These are phyloP conservation scores for Kwoniella pini DNA, from an alignment of 768 basidiomycete genomes.

Conservation along the genomic window DNA sequence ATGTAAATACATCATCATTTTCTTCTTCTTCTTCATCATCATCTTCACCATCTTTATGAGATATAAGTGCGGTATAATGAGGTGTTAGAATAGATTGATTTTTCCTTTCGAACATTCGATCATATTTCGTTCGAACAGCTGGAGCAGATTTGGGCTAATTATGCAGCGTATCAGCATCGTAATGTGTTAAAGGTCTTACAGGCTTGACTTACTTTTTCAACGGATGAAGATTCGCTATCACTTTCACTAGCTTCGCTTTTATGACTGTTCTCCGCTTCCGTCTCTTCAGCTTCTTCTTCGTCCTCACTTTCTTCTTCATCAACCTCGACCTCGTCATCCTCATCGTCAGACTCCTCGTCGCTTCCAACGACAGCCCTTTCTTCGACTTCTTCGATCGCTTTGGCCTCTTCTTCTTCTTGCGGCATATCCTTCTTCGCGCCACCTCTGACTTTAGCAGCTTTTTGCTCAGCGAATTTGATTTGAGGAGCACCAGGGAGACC, in stretches of 20 bases:
- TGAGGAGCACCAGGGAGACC: slow-evolving; percentile 93
- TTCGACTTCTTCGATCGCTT: slow-evolving; percentile 20
- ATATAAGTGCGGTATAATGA: slow-evolving; percentile 85
- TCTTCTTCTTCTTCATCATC: slow-evolving; percentile 54
- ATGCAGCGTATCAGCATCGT: background rate
- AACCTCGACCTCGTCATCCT: slow-evolving; percentile 24
- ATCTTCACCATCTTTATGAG: slow-evolving; percentile 60
- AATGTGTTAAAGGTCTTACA: background rate
- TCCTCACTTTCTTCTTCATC: slow-evolving; percentile 24
- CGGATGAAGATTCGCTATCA: slow-evolving; percentile 13
- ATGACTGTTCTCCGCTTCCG: slow-evolving; percentile 20
- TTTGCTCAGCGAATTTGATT: slow-evolving; percentile 75
- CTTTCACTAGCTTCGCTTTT: slow-evolving; percentile 5
- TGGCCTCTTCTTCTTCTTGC: slow-evolving; percentile 28
- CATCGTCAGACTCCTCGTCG: slow-evolving; percentile 38
- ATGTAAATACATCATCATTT: slow-evolving; percentile 77
- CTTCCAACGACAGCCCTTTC: slow-evolving; percentile 17
- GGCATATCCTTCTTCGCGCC: slow-evolving; percentile 40
- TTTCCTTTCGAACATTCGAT: slow-evolving; percentile 95
- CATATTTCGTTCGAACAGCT: slow-evolving; percentile 80
- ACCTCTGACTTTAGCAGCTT: slow-evolving; percentile 73
- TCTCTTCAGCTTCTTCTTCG: slow-evolving; percentile 6
- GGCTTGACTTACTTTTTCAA: slow-evolving; percentile 12
- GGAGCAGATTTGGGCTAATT: slow-evolving; percentile 12
- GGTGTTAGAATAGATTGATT: slow-evolving; percentile 89